These are phyloP conservation scores for Eutrema salsugineum DNA, from an alignment of 441 rosid species.

Conservation along the genomic window DNA sequence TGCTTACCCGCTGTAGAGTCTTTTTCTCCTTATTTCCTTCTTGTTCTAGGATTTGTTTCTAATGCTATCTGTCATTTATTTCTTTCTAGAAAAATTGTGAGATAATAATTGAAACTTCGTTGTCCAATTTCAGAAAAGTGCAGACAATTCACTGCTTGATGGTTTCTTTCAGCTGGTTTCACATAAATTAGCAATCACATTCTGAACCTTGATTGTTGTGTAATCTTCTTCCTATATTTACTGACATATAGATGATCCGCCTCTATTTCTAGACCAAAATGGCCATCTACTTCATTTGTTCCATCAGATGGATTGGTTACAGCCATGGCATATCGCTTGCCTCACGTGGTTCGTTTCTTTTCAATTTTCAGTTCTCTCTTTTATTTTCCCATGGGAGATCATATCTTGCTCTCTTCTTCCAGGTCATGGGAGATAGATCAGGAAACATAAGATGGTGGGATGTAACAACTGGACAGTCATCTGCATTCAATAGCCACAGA, in stretches of 20 bases:
- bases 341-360: conserved; percentile 83
- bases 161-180: neutral
- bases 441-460: conserved; percentile 99
- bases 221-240: conserved; percentile 21
- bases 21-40: neutral
- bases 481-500: conserved; percentile 87
- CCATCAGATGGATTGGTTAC: conserved; percentile 93
- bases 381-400: conserved; percentile 1
- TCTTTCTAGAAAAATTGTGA: neutral
- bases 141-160: conserved; percentile 1
- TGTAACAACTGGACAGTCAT: conserved; percentile 94
- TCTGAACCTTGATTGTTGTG: conserved; percentile 20
- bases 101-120: conserved; percentile 5
- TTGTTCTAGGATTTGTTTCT: neutral
- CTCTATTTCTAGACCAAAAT: conserved; percentile 79
- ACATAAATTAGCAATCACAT: conserved; percentile 18
- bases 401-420: conserved; percentile 33
- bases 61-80: neutral
- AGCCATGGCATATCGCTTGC: conserved; percentile 99
- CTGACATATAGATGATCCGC: conserved; percentile 31
- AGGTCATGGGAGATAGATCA: conserved; percentile 99
- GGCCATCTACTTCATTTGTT: conserved; percentile 97
- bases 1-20: neutral
- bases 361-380: conserved; percentile 11
- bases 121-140: neutral